Conservation (phyloP, 1,284 basidiomycete genomes). For the Sutorius eximius region DNA sequence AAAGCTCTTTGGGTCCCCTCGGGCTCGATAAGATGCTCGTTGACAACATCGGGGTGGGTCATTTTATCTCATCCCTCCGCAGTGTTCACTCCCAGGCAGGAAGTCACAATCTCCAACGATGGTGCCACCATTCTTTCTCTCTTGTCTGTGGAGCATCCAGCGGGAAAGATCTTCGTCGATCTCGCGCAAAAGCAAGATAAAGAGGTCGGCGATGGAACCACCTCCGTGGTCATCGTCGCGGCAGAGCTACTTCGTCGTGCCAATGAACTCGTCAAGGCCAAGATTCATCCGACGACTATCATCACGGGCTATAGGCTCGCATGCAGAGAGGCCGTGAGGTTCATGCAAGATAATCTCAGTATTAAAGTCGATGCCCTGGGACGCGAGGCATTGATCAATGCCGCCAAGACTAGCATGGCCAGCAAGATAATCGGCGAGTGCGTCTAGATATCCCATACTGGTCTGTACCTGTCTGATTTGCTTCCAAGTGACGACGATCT, state of each 20-base stretch:
- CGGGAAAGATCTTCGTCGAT: slow-evolving; percentile 95
- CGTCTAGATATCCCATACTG: slow-evolving; percentile 4
- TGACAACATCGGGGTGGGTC: slow-evolving; percentile 86
- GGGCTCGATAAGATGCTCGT: slow-evolving; percentile 98
- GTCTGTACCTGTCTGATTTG: slow-evolving; percentile 5
- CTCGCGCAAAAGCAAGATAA: slow-evolving; percentile 99
- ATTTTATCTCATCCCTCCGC: not conserved
- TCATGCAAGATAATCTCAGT: slow-evolving; percentile 97
- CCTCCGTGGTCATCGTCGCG: slow-evolving; percentile 97
- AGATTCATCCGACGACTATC: slow-evolving; percentile 99
- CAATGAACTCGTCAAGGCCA: slow-evolving; percentile 97
- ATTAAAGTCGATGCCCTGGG: slow-evolving; percentile 94
- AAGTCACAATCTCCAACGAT: slow-evolving; percentile 99
- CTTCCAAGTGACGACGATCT: slow-evolving; percentile 90
- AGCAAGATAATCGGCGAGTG: slow-evolving; percentile 98
- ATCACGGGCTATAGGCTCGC: slow-evolving; percentile 98
- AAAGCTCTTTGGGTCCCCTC: slow-evolving; percentile 94
- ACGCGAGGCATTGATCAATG: slow-evolving; percentile 91
- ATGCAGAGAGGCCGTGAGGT: slow-evolving; percentile 96
- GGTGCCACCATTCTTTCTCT: slow-evolving; percentile 97
- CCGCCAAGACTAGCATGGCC: slow-evolving; percentile 98
- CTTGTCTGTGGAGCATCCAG: slow-evolving; percentile 91
- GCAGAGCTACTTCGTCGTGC: slow-evolving; percentile 94
- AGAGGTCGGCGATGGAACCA: slow-evolving; percentile 99
- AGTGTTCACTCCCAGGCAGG: slow-evolving; percentile 47